A percentile compares a stretch with the other conserved stretches of the same genome.
Conservation (phyloP, 495 filamentous ascomycete species). For the Durotheca rogersii region DNA sequence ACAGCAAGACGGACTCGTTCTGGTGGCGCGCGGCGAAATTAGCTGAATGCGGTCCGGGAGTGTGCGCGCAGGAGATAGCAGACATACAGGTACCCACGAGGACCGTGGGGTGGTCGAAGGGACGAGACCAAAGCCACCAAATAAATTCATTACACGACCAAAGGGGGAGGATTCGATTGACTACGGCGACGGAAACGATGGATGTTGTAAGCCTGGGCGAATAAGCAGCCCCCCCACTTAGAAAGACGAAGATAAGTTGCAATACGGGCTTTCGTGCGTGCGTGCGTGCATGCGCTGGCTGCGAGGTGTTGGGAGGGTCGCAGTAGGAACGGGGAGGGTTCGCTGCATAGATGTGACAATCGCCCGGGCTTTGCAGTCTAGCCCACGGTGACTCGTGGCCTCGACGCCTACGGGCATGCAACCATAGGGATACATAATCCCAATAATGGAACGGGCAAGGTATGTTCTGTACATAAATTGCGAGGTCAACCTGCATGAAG, state of each 20-base stretch:
- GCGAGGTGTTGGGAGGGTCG: conserved; percentile 17
- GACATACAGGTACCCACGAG: conserved; percentile 1
- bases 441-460: conserved; percentile 19
- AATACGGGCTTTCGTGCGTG: conserved; percentile 21
- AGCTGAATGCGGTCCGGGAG: conserved; percentile 8
- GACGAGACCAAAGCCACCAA: conserved; percentile 17
- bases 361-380: conserved; percentile 20
- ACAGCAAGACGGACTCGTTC: conserved; percentile 11
- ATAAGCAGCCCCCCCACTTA: conserved; percentile 14
- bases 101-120: conserved; percentile 10
- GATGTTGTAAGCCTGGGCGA: neutral
- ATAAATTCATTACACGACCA: conserved; percentile 10
- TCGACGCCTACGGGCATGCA: conserved; percentile 10
- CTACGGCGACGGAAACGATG: conserved; percentile 7
- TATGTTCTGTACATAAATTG: conserved; percentile 14
- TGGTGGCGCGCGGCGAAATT: conserved; percentile 14
- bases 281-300: conserved; percentile 6
- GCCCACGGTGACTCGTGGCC: conserved; percentile 14
- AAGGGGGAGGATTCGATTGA: conserved; percentile 4
- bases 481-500: conserved; percentile 18
- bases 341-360: conserved; percentile 13
- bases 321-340: conserved; percentile 14
- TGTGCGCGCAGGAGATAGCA: conserved; percentile 9
- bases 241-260: conserved; percentile 3
- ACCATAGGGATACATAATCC: conserved; percentile 8